A percentile compares a stretch with the other conserved stretches of the same genome.
These are phyloP conservation scores for Cercophora newfieldiana DNA, from an alignment of 495 filamentous ascomycete genomes.

Conservation along the genomic window DNA sequence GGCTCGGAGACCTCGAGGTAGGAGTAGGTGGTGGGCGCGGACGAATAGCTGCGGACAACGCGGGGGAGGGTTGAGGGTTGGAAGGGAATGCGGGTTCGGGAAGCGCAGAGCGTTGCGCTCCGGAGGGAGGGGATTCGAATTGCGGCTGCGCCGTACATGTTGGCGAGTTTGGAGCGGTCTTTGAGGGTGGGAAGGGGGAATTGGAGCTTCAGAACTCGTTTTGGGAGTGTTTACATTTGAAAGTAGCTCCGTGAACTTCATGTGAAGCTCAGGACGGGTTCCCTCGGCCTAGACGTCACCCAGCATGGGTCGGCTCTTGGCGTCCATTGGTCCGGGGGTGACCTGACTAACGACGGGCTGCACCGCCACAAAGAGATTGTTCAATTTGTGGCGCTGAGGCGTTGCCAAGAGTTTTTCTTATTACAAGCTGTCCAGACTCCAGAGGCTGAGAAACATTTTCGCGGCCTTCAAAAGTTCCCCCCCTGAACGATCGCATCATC, in stretches of 20 bases:
- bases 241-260: background rate
- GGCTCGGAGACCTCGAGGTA: conserved; percentile 78
- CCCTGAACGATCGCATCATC: background rate
- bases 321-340: background rate
- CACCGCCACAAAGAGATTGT: background rate
- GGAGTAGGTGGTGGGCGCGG: conserved; percentile 65
- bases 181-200: background rate
- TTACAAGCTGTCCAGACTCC: no score
- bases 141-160: background rate
- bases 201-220: background rate
- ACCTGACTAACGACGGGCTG: background rate
- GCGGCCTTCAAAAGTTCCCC: background rate
- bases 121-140: conserved; percentile 36
- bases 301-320: background rate
- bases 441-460: background rate
- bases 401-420: no score
- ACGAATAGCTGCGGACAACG: conserved; percentile 56
- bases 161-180: background rate
- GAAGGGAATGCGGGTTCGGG: conserved; percentile 29
- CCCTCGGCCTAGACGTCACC: background rate
- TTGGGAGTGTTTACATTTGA: background rate
- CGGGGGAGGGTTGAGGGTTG: conserved; percentile 48
- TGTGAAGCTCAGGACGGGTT: background rate
- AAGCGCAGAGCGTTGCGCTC: conserved; percentile 61
- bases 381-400: background rate